Conservation (phyloP, 768 basidiomycete species). For the Suillus americanus region DNA sequence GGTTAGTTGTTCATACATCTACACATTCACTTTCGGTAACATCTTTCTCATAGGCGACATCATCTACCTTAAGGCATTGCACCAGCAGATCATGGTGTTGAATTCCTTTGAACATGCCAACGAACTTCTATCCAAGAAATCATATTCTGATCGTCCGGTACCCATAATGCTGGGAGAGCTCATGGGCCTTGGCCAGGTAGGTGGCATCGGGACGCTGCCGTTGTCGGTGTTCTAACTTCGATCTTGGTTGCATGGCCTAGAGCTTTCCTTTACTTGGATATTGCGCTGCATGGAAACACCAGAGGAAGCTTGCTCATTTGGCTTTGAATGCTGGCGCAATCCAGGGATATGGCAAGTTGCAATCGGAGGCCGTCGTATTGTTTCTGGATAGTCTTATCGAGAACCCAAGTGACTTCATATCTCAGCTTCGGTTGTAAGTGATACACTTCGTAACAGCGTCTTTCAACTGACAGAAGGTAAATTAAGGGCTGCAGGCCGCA, state of each 20-base stretch:
- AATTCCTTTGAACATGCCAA: conserved; percentile 26
- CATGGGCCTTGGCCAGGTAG: neutral
- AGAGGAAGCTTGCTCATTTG: conserved; percentile 7
- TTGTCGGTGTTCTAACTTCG: neutral
- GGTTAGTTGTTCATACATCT: neutral
- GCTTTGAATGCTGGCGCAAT: conserved; percentile 4
- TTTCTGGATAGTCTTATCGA: conserved; percentile 7
- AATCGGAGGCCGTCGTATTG: conserved; percentile 1
- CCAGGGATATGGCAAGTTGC: neutral
- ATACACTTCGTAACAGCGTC: neutral
- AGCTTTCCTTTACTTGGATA: conserved; percentile 14
- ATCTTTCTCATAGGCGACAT: conserved; percentile 12
- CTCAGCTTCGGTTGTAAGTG: conserved; percentile 6
- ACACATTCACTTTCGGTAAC: neutral
- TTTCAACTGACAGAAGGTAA: neutral
- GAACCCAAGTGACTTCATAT: neutral
- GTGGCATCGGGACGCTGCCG: neutral
- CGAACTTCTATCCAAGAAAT: conserved; percentile 29
- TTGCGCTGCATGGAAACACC: conserved; percentile 8
- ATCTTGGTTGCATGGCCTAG: neutral
- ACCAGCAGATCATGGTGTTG: conserved; percentile 16
- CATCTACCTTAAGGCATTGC: conserved; percentile 14
- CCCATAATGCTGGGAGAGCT: conserved; percentile 2
- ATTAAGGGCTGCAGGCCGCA: conserved; percentile 3
- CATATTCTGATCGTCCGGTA: conserved; percentile 18